A percentile compares a stretch with the other conserved stretches of the same genome.
These are phyloP conservation scores for Skeletonema menzelii DNA, from an alignment of 108 stramenopile genomes.

Conservation along the genomic window DNA sequence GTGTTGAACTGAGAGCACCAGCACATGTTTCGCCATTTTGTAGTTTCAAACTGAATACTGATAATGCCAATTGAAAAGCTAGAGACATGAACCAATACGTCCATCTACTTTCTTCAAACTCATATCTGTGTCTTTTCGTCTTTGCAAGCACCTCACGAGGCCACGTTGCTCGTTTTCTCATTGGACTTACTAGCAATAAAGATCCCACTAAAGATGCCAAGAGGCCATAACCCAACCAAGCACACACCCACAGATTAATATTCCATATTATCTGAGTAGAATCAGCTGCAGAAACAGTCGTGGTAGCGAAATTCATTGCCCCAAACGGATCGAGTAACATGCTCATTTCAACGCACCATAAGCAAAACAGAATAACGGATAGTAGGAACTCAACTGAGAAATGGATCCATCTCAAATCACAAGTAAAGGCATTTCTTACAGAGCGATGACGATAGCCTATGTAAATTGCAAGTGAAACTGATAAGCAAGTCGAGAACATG, in stretches of 20 bases:
- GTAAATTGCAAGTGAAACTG: conserved; percentile 12
- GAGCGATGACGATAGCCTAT: conserved; percentile 30
- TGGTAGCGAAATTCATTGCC: conserved; percentile 2
- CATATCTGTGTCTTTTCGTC: neutral
- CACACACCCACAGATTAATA: conserved; percentile 27
- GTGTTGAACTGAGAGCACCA: conserved; percentile 9
- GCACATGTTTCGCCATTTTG: conserved; percentile 3
- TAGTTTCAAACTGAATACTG: conserved; percentile 17
- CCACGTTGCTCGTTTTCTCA: conserved; percentile 2
- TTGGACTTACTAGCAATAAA: conserved; percentile 25
- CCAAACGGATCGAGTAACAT: conserved; percentile 25
- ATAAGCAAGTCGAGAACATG: conserved; percentile 19
- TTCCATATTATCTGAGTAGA: conserved; percentile 23
- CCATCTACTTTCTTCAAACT: conserved; percentile 14
- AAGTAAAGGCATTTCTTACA: conserved; percentile 21
- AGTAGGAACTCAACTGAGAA: conserved; percentile 24
- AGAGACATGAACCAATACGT: conserved; percentile 31
- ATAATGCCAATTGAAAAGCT: conserved; percentile 23
- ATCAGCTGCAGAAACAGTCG: neutral
- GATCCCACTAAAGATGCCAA: conserved; percentile 24
- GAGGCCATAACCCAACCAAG: conserved; percentile 28
- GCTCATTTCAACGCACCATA: conserved; percentile 29
- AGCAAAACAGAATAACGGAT: conserved; percentile 12
- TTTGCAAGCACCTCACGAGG: neutral
- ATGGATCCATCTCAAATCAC: neutral